Conservation (phyloP, 768 basidiomycete genomes). For the Kwoniella europaea region DNA sequence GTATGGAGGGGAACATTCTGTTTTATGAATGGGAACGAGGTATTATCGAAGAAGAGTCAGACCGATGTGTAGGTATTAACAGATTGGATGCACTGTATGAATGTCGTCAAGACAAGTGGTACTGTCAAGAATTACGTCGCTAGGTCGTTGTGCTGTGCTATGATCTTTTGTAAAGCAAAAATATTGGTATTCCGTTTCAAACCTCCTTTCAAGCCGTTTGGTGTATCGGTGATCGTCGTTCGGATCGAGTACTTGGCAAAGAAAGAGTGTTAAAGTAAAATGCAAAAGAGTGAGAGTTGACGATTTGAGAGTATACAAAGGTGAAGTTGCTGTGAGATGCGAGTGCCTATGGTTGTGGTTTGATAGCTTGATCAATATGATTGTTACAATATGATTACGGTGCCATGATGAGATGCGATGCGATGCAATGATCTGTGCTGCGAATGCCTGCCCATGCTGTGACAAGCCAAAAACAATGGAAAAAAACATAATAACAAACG, state of each 20-base stretch:
- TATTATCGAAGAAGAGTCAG: too few relatives aligned
- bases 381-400: too few relatives aligned
- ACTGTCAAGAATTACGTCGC: not conserved
- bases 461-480: not conserved
- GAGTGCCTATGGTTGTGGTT: too few relatives aligned
- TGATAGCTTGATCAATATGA: too few relatives aligned
- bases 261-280: not conserved
- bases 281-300: not conserved
- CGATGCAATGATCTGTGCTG: not conserved
- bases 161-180: not conserved
- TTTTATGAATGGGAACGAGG: not conserved
- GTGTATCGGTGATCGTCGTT: not conserved
- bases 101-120: not conserved
- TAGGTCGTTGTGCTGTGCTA: not conserved
- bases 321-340: not conserved
- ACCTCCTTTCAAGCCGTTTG: conserved; percentile 14
- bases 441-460: not conserved
- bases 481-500: conserved; percentile 4
- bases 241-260: not conserved
- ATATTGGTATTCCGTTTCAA: conserved; percentile 1
- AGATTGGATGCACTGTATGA: too few relatives aligned
- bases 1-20: not conserved
- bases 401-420: not conserved
- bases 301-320: not conserved
- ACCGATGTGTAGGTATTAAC: too few relatives aligned